Percentiles rank a stretch among this genome's conserved stretches.
Conservation (phyloP, 805 yeast species). For the Tetrapisispora pingtungensis region DNA sequence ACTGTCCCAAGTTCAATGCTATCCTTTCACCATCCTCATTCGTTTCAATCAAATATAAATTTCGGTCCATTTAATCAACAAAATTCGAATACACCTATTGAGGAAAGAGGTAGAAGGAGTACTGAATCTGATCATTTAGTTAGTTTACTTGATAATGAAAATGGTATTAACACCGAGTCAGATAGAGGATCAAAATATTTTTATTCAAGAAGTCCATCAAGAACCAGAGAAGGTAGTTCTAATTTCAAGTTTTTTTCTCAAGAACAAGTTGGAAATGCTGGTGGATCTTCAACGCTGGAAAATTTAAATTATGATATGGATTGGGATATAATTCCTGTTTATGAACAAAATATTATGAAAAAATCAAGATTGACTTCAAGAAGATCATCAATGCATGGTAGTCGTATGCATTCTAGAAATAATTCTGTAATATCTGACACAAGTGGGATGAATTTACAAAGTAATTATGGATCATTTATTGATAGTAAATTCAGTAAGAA, state of each 20-base stretch:
- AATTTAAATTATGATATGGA: constrained; percentile 64
- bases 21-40: constrained; percentile 64
- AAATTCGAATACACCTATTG: neutral
- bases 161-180: neutral
- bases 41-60: constrained; percentile 29
- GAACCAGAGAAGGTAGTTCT: constrained; percentile 29
- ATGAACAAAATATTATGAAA: constrained; percentile 36
- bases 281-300: constrained; percentile 73
- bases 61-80: neutral
- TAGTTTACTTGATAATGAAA: constrained; percentile 20
- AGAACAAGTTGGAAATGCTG: constrained; percentile 77
- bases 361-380: constrained; percentile 16
- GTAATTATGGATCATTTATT: constrained; percentile 1
- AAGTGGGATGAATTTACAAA: neutral
- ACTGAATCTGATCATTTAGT: constrained; percentile 21
- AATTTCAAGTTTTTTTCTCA: constrained; percentile 74
- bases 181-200: neutral
- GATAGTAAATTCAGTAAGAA: neutral
- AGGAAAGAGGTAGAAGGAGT: constrained; percentile 23
- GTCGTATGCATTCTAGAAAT: neutral
- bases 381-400: constrained; percentile 18
- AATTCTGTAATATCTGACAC: neutral
- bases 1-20: constrained; percentile 70
- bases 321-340: constrained; percentile 48
- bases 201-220: constrained; percentile 27